Base-by-base conservation (phyloP, 2,329 filamentous ascomycete species). In the Clonostachys byssicola region DNA sequence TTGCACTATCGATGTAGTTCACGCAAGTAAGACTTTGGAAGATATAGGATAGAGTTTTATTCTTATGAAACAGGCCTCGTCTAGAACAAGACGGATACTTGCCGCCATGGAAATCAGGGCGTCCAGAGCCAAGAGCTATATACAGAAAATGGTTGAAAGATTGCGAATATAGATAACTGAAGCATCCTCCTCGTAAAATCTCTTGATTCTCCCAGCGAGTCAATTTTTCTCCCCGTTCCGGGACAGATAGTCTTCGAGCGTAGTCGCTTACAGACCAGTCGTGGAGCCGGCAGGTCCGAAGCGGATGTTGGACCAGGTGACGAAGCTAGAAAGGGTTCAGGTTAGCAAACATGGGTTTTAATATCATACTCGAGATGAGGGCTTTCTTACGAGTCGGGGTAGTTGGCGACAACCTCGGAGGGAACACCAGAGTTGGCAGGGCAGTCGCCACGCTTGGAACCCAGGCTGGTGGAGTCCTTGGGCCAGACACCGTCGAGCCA, bases 401-500 rank as follows among this genome's bases (percentile, higher is more conserved):
- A 38, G n/a, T 52, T 17, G 42, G 41, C 39, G 39, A 56, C 51
- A 42, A 59, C 52, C 2, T 58, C 55, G 40, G 49, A 16, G 12
- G 60, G 60, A 9, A 55, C 53, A 23, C 60, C 56, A 10, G 54
- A 56, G 47, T 52, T 53, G 17, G 51, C 44, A 30, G 57, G 46
- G 46, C 59, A 60, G 43, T 49, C 47, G 34, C 59, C 57, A 13
- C 58, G 54, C 42, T 48, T 54, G 30, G 51, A 51, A 20, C 58
- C 58, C 17, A 55, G 55, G 48, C 42, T 42, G 17, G 23, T 30
- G 17, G 12, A 10, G 44, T 55, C 56, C 9, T 46, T 52, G 9
- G 82, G 81, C 69, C 76, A 84, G 59, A 66, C 74, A 51, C 75
- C 75, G 69, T 87, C 83, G 54, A 88, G 77, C 85, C 84, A 88